phyloP scores from a whole-genome alignment of 176 grass and related monocot genomes.

The Zea luxurians region DNA sequence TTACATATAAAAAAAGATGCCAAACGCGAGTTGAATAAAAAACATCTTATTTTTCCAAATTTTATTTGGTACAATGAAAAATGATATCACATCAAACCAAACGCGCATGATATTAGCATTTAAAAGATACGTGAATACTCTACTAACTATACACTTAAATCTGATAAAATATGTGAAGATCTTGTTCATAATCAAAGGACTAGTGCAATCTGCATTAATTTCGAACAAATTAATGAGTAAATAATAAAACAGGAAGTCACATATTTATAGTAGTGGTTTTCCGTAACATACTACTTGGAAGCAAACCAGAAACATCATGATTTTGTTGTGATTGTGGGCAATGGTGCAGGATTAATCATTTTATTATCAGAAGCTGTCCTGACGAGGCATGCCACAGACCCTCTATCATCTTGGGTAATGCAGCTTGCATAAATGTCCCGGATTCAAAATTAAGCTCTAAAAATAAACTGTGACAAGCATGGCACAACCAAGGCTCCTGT shows the following conservation, averaged over 20 bases:
- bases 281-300: neutral
- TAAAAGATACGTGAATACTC: neutral
- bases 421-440: neutral
- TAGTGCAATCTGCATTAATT: neutral
- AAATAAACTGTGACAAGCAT: neutral
- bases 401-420: neutral
- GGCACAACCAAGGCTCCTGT: neutral
- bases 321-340: neutral
- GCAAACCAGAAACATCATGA: neutral
- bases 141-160: constrained; percentile 10
- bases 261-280: constrained; percentile 17
- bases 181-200: neutral
- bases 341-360: neutral
- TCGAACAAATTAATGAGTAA: neutral
- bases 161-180: constrained; percentile 11
- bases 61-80: neutral
- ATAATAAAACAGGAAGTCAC: neutral
- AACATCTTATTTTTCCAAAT: neutral
- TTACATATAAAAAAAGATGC: constrained; percentile 5
- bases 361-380: too few relatives aligned
- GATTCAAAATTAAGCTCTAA: neutral
- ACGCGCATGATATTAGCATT: neutral
- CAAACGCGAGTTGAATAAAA: constrained; percentile 2
- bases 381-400: neutral
- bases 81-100: constrained; percentile 5